These are phyloP conservation scores for Mycosphaerella arachidis DNA, from an alignment of 2,329 filamentous ascomycete species.

Conservation along the genomic window DNA sequence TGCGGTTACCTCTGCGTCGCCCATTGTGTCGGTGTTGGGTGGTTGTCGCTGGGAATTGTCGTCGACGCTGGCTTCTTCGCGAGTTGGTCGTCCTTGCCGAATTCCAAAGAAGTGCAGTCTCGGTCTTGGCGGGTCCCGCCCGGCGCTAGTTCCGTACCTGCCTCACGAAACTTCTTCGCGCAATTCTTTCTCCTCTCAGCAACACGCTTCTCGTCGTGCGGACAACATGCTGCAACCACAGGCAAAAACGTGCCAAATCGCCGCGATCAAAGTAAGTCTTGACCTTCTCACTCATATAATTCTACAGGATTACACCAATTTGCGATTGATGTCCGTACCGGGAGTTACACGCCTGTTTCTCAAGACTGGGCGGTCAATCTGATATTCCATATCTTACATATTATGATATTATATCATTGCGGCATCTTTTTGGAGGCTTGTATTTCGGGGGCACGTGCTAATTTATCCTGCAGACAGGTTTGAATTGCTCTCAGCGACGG, in stretches of 20 bases:
- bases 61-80: neutral
- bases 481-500: neutral
- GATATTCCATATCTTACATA: slow-evolving; percentile 98
- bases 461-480: neutral
- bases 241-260: neutral
- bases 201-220: neutral
- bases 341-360: slow-evolving; percentile 90
- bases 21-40: slow-evolving; percentile 28
- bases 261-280: slow-evolving; percentile 8
- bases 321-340: slow-evolving; percentile 87
- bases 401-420: slow-evolving; percentile 60
- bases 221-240: slow-evolving; percentile 6
- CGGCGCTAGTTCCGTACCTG: neutral
- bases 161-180: neutral
- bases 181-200: neutral
- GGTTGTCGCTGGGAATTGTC: slow-evolving; percentile 8
- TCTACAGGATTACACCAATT: slow-evolving; percentile 87
- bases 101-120: no score
- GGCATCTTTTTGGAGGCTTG: neutral
- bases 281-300: neutral
- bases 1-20: slow-evolving; percentile 36
- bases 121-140: neutral
- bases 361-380: slow-evolving; percentile 68
- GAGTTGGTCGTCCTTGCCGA: no score
- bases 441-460: neutral